Conservation (phyloP, 116 monocot genomes). For the Phalaenopsis hybrid region DNA sequence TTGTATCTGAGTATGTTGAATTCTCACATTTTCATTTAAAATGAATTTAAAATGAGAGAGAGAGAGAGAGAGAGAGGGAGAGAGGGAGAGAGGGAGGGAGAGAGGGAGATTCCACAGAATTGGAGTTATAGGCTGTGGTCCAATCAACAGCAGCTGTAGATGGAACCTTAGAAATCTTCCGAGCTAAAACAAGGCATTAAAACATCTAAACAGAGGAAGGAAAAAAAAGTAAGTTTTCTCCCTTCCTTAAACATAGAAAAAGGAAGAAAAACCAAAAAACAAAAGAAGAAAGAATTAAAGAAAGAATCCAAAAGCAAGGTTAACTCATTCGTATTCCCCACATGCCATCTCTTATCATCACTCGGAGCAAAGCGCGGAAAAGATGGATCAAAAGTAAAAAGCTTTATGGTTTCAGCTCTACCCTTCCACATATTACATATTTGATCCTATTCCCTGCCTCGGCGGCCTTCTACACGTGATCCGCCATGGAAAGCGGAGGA, state of each 20-base stretch:
- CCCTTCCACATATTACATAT: neutral
- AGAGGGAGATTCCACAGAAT: neutral
- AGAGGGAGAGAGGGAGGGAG: neutral
- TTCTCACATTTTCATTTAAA: too few relatives aligned
- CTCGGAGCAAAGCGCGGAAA: neutral
- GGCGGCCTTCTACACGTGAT: neutral
- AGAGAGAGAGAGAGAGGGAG: neutral
- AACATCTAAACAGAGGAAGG: neutral
- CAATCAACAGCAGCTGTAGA: neutral
- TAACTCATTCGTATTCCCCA: neutral
- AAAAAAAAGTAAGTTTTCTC: neutral
- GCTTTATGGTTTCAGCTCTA: neutral
- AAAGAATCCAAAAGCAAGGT: slow-evolving; percentile 4
- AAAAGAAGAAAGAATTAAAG: neutral
- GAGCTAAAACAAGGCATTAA: neutral
- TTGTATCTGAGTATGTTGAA: too few relatives aligned
- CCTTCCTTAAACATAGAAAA: neutral
- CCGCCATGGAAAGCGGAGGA: neutral
- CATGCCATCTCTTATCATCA: neutral
- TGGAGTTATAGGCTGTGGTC: neutral
- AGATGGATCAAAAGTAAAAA: neutral
- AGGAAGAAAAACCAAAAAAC: neutral
- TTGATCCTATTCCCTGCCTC: neutral
- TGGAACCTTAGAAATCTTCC: neutral
- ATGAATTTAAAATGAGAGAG: neutral